Evolutionary conservation across 805 yeast genomes (phyloP).

Genomic region (Nakazawaea holstii): DNA sequence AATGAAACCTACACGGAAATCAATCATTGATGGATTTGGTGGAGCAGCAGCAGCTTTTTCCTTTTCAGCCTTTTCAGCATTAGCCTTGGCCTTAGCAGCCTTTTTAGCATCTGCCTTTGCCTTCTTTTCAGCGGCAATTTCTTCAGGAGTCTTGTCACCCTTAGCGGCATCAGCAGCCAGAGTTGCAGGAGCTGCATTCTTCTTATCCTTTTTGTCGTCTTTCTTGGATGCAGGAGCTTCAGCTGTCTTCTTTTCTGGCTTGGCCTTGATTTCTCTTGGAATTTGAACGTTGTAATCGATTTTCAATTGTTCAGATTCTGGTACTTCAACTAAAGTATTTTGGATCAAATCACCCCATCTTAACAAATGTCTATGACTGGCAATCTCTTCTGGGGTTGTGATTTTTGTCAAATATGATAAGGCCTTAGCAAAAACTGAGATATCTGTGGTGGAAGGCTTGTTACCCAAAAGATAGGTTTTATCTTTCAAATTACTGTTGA

Average conservation of each 20-base stretch:
- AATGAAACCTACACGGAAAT: constrained; percentile 92
- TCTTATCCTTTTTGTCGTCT: constrained; percentile 16
- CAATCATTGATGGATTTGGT: constrained; percentile 80
- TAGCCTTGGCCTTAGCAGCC: constrained; percentile 51
- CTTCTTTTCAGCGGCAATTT: constrained; percentile 44
- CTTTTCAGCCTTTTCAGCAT: constrained; percentile 47
- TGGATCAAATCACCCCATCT: constrained; percentile 94
- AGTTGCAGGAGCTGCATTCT: constrained; percentile 6
- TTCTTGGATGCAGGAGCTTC: constrained; percentile 16
- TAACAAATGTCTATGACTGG: constrained; percentile 71
- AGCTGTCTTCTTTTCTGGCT: constrained; percentile 23
- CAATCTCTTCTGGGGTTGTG: constrained; percentile 48
- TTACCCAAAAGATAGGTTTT: constrained; percentile 70
- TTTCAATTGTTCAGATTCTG: constrained; percentile 45
- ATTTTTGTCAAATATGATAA: constrained; percentile 56
- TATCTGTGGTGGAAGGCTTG: constrained; percentile 65
- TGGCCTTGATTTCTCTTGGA: constrained; percentile 41
- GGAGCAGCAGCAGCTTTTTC: constrained; percentile 53
- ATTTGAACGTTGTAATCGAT: constrained; percentile 58
- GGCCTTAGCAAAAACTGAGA: constrained; percentile 59
- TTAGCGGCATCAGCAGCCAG: constrained; percentile 8
- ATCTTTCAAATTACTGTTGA: constrained; percentile 66
- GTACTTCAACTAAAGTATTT: constrained; percentile 51
- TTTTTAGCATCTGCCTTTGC: constrained; percentile 45
- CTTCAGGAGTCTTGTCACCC: constrained; percentile 30